phyloP scores from a whole-genome alignment of 495 filamentous ascomycete genomes.

The Penicillium waksmanii region DNA sequence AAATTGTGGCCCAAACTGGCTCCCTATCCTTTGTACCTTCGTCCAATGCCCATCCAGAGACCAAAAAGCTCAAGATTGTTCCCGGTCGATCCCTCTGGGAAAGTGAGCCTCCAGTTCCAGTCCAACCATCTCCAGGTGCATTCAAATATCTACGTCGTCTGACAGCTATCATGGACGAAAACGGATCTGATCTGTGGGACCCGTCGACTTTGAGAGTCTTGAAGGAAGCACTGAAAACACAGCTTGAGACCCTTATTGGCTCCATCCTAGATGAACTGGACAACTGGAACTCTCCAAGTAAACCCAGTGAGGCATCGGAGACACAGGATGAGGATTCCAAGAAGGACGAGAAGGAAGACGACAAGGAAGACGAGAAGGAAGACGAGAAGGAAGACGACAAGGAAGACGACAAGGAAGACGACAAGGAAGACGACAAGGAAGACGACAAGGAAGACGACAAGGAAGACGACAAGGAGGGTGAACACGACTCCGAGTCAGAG shows the following conservation, averaged over 20 bases:
- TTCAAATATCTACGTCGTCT: conserved; percentile 76
- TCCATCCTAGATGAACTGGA: conserved; percentile 32
- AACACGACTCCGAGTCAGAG: conserved; percentile 9
- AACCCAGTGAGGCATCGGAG: conserved; percentile 3
- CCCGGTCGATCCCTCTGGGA: conserved; percentile 73
- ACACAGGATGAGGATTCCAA: conserved; percentile 9
- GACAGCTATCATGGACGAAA: conserved; percentile 64
- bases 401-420: conserved; percentile 6
- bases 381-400: not conserved
- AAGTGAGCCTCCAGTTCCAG: conserved; percentile 71
- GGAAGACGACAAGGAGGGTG: not conserved
- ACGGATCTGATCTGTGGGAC: conserved; percentile 84
- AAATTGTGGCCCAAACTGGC: conserved; percentile 28
- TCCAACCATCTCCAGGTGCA: conserved; percentile 76
- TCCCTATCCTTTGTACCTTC: conserved; percentile 19
- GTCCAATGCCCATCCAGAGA: conserved; percentile 9
- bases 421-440: conserved; percentile 1
- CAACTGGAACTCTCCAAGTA: conserved; percentile 7
- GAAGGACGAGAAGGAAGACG: conserved; percentile 6
- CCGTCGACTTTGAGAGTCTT: conserved; percentile 64
- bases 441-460: conserved; percentile 2
- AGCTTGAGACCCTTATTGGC: conserved; percentile 24
- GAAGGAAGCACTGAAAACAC: conserved; percentile 56
- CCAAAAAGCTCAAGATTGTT: conserved; percentile 24
- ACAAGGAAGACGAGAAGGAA: not conserved